Percentiles rank a stretch among this genome's conserved stretches.
These are phyloP conservation scores for Fraxinus sp. DNA, from an alignment of 305 asterid genomes.

Conservation along the genomic window DNA sequence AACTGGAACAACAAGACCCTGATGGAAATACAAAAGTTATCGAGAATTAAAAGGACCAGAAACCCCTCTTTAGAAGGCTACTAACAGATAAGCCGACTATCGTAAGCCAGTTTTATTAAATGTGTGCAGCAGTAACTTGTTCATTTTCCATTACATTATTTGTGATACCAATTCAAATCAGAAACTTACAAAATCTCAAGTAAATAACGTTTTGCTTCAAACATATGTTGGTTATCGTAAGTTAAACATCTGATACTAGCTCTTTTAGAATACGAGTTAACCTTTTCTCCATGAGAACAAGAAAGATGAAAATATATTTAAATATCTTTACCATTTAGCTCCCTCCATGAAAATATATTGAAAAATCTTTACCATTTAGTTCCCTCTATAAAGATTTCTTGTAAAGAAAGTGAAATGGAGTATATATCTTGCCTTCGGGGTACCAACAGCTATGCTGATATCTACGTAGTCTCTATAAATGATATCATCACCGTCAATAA, in stretches of 20 bases:
- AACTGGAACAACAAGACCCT: slow-evolving; percentile 99
- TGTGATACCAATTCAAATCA: not conserved
- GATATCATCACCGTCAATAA: slow-evolving; percentile 97
- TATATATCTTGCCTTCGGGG: slow-evolving; percentile 66
- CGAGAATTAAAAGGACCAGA: slow-evolving; percentile 4
- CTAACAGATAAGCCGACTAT: slow-evolving; percentile 1
- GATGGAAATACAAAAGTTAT: slow-evolving; percentile 22
- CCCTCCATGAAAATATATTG: not conserved
- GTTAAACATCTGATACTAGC: not conserved
- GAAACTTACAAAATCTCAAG: not conserved
- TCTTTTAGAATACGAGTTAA: not conserved
- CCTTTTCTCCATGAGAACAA: slow-evolving; percentile 4
- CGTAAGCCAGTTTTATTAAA: not conserved
- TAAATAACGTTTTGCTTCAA: not conserved
- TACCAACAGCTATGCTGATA: slow-evolving; percentile 98
- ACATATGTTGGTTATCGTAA: not conserved
- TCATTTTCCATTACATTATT: not conserved
- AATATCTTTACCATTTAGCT: not conserved
- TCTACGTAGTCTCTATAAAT: slow-evolving; percentile 90
- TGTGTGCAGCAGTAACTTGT: not conserved
- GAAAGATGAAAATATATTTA: not conserved
- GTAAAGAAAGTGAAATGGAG: slow-evolving; percentile 11
- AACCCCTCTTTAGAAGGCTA: slow-evolving; percentile 1
- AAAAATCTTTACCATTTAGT: not conserved
- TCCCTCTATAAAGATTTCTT: slow-evolving; percentile 6